Evolutionary conservation across 148 eudicot species (phyloP), one percentile per base, ranked within the genome.

Genomic region (Suaeda aralocaspica): DNA sequence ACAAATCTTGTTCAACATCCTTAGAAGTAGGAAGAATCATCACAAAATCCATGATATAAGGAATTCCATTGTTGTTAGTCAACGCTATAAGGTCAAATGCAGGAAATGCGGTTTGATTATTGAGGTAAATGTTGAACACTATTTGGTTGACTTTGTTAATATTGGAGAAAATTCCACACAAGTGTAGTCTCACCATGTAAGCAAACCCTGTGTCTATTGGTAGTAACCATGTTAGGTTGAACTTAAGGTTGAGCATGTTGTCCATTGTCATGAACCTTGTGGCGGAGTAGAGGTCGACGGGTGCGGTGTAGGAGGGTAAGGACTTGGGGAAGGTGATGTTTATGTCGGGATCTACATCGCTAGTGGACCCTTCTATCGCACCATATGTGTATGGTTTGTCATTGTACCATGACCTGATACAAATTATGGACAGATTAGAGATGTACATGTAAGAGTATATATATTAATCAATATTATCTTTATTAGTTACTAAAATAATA

Each of bases 171-270:
- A 85, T 71, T 82, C 88, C 92, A 58, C 98, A 93, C 74, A 93
- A 90, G 78, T 93, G 98, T n/a, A 93, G 81, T 88, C 98, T 87
- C 52, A 93, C 87, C 68, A 93, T 75, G 75, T 90, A 93, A 36
- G 75, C 73, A 77, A 88, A 93, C 0, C 92, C 90, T 0, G 91
- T 76, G 60, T 93, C 95, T 21, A 90, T 84, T 0, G 84, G 48
- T 68, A 93, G 85, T 28, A 74, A 16, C 98, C 98, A 93, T 59
- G 87, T 88, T 56, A 93, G 58, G 78, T 93, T 90, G 72, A 61
- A 90, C 33, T 91, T 74, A 72, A 45, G 22, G 78, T 90, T 93
- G 42, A 85, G 62, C 6, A 29, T 5, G 21, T 63, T 25, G 64
- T 71, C 49, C 1, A 89, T 86, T 60, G 96, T 96, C 98, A 93